Percentiles rank a stretch among this genome's conserved stretches.
These are phyloP conservation scores for Plasmodium falciparum DNA, from an alignment of 169 alveolate genomes.

Conservation along the genomic window DNA sequence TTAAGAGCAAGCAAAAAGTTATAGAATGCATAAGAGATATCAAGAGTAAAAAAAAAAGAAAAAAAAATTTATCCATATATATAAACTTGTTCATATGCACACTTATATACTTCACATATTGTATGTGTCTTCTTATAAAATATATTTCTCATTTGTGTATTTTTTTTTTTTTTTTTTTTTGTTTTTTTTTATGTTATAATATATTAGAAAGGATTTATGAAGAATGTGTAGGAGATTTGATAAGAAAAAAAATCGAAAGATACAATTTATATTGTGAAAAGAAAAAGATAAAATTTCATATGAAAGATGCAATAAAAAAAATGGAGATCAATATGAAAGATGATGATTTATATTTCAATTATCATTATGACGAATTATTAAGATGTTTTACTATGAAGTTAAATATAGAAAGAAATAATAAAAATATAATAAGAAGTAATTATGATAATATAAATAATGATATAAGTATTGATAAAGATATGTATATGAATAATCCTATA, in stretches of 20 bases:
- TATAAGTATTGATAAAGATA: neutral
- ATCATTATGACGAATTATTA: constrained; percentile 28
- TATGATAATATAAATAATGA: neutral
- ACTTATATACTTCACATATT: neutral
- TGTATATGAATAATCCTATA: neutral
- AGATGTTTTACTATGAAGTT: constrained; percentile 22
- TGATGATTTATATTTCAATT: constrained; percentile 50
- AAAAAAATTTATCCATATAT: neutral
- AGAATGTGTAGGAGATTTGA: constrained; percentile 42
- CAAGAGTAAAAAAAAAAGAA: constrained; percentile 23
- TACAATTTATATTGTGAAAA: constrained; percentile 43
- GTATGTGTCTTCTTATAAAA: neutral
- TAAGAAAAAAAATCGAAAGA: constrained; percentile 36
- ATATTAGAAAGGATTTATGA: constrained; percentile 29
- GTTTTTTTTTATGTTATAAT: neutral
- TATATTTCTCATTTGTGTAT: no score
- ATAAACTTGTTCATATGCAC: neutral
- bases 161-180: no score
- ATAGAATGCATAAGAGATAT: constrained; percentile 23
- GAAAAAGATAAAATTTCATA: constrained; percentile 10
- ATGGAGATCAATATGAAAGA: constrained; percentile 10
- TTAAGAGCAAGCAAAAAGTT: constrained; percentile 35
- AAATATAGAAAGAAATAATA: neutral
- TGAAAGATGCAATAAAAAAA: constrained; percentile 33
- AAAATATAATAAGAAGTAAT: neutral